A percentile compares a stretch with the other conserved stretches of the same genome.
phyloP scores from a whole-genome alignment of 495 filamentous ascomycete genomes.

The Achaetomiella virescens region DNA sequence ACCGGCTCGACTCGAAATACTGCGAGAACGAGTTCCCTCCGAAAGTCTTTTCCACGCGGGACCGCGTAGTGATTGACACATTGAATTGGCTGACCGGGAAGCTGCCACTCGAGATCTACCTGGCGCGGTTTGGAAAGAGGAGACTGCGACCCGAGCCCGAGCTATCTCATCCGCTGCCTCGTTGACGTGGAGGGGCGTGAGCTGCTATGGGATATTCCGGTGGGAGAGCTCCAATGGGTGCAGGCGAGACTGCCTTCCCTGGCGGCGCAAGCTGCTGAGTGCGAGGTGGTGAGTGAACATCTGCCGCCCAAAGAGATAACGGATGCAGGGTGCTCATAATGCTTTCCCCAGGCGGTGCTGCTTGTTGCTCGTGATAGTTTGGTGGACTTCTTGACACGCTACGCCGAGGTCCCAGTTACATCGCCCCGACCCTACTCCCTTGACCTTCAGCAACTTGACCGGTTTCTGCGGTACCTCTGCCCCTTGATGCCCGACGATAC shows the following conservation, averaged over 20 bases:
- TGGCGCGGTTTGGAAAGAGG: slow-evolving; percentile 13
- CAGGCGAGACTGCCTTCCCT: neutral
- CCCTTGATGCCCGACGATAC: neutral
- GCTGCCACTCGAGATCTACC: slow-evolving; percentile 15
- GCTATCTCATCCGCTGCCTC: slow-evolving; percentile 8
- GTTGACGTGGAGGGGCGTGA: slow-evolving; percentile 10
- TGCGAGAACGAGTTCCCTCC: neutral
- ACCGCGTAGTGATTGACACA: slow-evolving; percentile 4
- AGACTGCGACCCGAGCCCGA: neutral
- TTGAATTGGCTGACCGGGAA: neutral
- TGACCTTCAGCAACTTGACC: neutral
- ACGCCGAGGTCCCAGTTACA: neutral
- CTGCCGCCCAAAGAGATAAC: too few relatives aligned
- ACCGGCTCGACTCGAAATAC: slow-evolving; percentile 12
- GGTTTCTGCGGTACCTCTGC: slow-evolving; percentile 1
- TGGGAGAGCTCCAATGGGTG: slow-evolving; percentile 4
- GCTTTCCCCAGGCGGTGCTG: slow-evolving; percentile 10
- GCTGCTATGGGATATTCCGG: slow-evolving; percentile 4
- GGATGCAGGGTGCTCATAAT: neutral
- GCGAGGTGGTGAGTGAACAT: slow-evolving; percentile 2
- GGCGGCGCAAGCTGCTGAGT: neutral
- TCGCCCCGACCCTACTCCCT: neutral
- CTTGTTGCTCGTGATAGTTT: slow-evolving; percentile 19
- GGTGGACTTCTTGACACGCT: slow-evolving; percentile 16
- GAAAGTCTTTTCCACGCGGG: neutral